Percentiles rank a stretch among this genome's conserved stretches.
These are phyloP conservation scores for Clonostachys chloroleuca DNA, from an alignment of 2,329 filamentous ascomycete species.

Conservation along the genomic window DNA sequence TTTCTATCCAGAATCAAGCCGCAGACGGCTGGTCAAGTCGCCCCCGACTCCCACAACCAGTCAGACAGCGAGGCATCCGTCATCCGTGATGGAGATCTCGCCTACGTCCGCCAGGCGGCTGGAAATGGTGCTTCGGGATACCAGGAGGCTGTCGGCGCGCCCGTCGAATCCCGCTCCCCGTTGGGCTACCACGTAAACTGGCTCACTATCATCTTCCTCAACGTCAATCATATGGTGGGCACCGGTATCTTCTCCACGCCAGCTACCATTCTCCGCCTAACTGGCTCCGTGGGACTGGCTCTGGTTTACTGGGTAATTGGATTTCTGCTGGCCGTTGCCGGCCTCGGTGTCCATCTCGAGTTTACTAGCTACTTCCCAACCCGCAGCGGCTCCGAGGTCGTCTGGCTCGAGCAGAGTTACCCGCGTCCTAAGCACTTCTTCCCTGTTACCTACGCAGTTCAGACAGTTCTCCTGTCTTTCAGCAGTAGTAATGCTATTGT, in stretches of 20 bases:
- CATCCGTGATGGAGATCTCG: slow-evolving; percentile 31
- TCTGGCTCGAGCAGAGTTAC: slow-evolving; percentile 69
- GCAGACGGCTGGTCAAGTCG: too few species aligned
- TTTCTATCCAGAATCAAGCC: too few species aligned
- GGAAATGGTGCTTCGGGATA: slow-evolving; percentile 48
- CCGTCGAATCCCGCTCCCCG: slow-evolving; percentile 49
- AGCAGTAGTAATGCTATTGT: slow-evolving; percentile 68
- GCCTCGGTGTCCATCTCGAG: slow-evolving; percentile 59
- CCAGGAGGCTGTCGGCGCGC: slow-evolving; percentile 58
- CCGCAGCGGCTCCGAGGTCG: slow-evolving; percentile 63
- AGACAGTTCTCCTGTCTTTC: slow-evolving; percentile 61
- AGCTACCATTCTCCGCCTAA: slow-evolving; percentile 59
- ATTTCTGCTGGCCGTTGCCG: slow-evolving; percentile 55
- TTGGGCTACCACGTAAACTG: slow-evolving; percentile 56
- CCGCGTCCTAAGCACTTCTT: slow-evolving; percentile 58
- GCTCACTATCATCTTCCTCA: slow-evolving; percentile 61
- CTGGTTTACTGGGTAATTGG: slow-evolving; percentile 61
- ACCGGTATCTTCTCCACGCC: slow-evolving; percentile 71
- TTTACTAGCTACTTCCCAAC: slow-evolving; percentile 69
- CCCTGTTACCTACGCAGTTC: slow-evolving; percentile 57
- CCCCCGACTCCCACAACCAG: too few species aligned
- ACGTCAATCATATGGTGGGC: slow-evolving; percentile 65
- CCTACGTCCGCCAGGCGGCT: slow-evolving; percentile 32
- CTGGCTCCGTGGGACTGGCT: slow-evolving; percentile 62
- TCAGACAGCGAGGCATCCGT: slow-evolving; percentile 6